Evolutionary conservation across 73 alveolate species (phyloP).

Genomic region (Symbiodinium pilosum): DNA sequence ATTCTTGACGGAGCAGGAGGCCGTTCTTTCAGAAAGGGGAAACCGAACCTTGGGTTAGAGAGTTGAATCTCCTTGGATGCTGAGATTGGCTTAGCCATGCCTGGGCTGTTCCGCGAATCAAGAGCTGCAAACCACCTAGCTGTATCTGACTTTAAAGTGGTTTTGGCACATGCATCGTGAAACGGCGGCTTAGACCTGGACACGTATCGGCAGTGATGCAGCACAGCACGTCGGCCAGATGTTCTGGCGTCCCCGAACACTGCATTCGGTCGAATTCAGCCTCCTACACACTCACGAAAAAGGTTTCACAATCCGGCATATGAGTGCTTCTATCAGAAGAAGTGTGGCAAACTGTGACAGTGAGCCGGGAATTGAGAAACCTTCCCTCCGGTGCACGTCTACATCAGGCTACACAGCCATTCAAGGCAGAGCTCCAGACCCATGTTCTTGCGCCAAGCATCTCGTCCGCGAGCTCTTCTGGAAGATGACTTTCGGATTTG

Average conservation of each 20-base stretch:
- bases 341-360: too few species aligned
- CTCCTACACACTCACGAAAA: neutral
- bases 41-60: too few species aligned
- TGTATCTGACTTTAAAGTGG: too few species aligned
- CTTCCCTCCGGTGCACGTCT: neutral
- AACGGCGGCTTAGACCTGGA: too few species aligned
- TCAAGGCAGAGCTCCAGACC: neutral
- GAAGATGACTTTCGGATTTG: neutral
- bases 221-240: neutral
- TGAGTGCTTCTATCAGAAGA: neutral
- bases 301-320: neutral
- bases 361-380: neutral
- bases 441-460: neutral
- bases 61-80: too few species aligned
- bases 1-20: too few species aligned
- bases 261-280: neutral
- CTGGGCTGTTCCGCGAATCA: too few species aligned
- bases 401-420: neutral
- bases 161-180: too few species aligned
- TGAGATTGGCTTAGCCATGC: too few species aligned
- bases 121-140: too few species aligned
- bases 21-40: too few species aligned
- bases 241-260: neutral
- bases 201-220: neutral
- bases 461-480: neutral